phyloP scores from a whole-genome alignment of 106 monocot genomes.

The Apostasia shenzhenica region DNA sequence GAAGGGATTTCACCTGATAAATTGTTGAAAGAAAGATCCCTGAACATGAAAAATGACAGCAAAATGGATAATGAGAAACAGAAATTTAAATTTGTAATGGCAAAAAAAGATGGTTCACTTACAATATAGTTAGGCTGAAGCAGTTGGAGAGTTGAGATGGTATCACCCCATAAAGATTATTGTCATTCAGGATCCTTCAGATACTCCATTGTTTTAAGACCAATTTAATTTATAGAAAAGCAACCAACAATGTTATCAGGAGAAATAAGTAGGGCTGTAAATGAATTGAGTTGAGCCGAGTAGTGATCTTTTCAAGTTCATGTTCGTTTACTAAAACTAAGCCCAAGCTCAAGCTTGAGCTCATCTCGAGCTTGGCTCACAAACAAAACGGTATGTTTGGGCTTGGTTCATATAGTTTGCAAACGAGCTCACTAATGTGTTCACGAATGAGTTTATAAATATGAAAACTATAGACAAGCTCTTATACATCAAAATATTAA shows the following conservation, averaged over 20 bases:
- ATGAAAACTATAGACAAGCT: background rate
- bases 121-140: slow-evolving; percentile 82
- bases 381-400: too few relatives aligned
- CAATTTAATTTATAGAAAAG: too few relatives aligned
- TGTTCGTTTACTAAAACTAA: too few relatives aligned
- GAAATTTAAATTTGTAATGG: background rate
- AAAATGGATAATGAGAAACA: background rate
- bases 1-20: slow-evolving; percentile 75
- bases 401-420: background rate
- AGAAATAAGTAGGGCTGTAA: too few relatives aligned
- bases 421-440: background rate
- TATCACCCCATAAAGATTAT: slow-evolving; percentile 68
- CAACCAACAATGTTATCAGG: too few relatives aligned
- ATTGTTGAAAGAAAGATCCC: slow-evolving; percentile 94
- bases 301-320: too few relatives aligned
- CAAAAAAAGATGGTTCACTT: slow-evolving; percentile 13
- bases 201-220: background rate
- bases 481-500: too few relatives aligned
- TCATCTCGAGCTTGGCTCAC: too few relatives aligned
- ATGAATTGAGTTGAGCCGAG: too few relatives aligned
- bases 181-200: slow-evolving; percentile 80
- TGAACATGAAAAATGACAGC: slow-evolving; percentile 13
- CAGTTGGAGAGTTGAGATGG: slow-evolving; percentile 78
- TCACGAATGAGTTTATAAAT: background rate
- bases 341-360: too few relatives aligned